Evolutionary conservation across 148 eudicot species (phyloP), one percentile per base, ranked within the genome.

Genomic region (Chenopodium formosanum): DNA sequence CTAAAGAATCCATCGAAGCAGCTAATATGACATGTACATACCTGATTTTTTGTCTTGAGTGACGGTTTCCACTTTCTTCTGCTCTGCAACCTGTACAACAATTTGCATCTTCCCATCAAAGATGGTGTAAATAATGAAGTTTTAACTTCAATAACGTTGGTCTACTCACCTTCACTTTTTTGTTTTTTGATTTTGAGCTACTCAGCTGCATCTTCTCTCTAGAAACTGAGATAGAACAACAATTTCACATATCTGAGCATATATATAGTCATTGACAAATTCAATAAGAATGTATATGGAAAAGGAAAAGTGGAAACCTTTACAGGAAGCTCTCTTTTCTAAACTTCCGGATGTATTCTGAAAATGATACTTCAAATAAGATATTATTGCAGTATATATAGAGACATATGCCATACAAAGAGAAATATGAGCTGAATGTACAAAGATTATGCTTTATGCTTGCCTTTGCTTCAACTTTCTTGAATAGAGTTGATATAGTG

Each of bases 391-490:
- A 72, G 20, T 64, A 23, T 23, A 46, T 46, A 64, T 44, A 31
- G 27, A 19, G 9, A 78, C 56, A 62, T 47, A 65, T 48, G 48
- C 11, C 20, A 64, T 46, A 11, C 50, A 77, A 47, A 40, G 22
- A 67, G 19, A 29, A 40, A 5, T 40, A 40, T 40, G 44, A 40
- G 44, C 44, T 40, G 44, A 40, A 5, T 40, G 44, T 40, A 40
- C 44, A 78, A 73, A 79, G 56, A 78, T 67, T 14, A 56, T 14
- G 62, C 62, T 16, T 22, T 20, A 37, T 63, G 62, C 86, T 86
- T 78, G 85, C 98, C 91, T 92, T 90, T 77, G 86, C 88, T 85
- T 87, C 93, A 40, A 75, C 93, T 84, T 90, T 94, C 86, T 94
- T 91, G 86, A 94, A 92, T 79, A 94, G 83, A 73, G 95, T 84